These are phyloP conservation scores for Arthrobotrys iridis DNA, from an alignment of 2,329 filamentous ascomycete genomes.

Conservation along the genomic window DNA sequence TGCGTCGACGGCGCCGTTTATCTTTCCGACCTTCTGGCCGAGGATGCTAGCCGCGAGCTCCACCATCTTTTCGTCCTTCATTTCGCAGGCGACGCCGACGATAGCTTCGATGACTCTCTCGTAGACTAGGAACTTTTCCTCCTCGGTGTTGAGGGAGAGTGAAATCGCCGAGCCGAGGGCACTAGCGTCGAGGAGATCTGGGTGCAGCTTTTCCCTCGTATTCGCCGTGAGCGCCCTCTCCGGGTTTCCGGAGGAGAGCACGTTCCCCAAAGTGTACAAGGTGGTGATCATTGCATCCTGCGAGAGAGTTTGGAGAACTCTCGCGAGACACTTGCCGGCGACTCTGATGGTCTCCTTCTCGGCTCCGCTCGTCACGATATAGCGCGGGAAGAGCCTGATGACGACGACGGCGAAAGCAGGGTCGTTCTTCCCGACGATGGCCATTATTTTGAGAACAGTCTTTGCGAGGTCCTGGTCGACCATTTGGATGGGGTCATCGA, in stretches of 20 bases:
- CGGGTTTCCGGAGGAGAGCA: slow-evolving; percentile 76
- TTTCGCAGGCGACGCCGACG: slow-evolving; percentile 83
- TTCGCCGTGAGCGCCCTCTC: slow-evolving; percentile 66
- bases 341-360: slow-evolving; percentile 75
- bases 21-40: slow-evolving; percentile 90
- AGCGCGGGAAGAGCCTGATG: slow-evolving; percentile 81
- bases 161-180: slow-evolving; percentile 79
- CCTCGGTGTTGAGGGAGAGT: slow-evolving; percentile 76
- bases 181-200: slow-evolving; percentile 61
- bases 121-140: slow-evolving; percentile 80
- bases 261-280: slow-evolving; percentile 94
- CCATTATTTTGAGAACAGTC: slow-evolving; percentile 81
- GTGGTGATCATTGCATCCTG: slow-evolving; percentile 95
- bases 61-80: slow-evolving; percentile 88
- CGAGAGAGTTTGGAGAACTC: slow-evolving; percentile 81
- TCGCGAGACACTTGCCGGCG: slow-evolving; percentile 85
- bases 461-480: slow-evolving; percentile 79
- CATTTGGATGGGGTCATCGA: slow-evolving; percentile 84
- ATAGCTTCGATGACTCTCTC: slow-evolving; percentile 94
- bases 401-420: slow-evolving; percentile 77
- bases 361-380: slow-evolving; percentile 85
- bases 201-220: slow-evolving; percentile 55
- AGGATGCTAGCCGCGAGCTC: slow-evolving; percentile 94
- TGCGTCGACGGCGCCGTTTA: slow-evolving; percentile 81
- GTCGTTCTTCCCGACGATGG: slow-evolving; percentile 79